Base-by-base conservation (phyloP, 2,329 filamentous ascomycete species). In the Fonsecaea pedrosoi region DNA sequence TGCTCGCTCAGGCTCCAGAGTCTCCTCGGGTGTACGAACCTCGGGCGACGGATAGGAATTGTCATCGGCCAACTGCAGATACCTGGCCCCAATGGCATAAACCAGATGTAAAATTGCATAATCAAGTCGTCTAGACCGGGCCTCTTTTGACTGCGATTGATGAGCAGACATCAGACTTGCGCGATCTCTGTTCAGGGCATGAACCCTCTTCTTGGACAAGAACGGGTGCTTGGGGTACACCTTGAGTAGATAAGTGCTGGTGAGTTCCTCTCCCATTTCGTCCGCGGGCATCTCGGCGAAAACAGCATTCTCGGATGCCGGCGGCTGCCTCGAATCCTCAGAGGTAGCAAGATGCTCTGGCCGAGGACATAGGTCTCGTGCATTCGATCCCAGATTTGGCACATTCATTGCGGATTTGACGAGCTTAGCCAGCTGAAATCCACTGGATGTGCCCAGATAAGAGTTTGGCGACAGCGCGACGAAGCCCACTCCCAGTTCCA, bases 41-140 rank as follows among this genome's bases (percentile, higher is more conserved):
- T 45, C 45, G 7, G 57, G 57, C 7, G 57, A 45, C 32, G 57
- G 45, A 35, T 50, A 32, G 35, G 32, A 34, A 38, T 30, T 60
- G 32, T 60, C 45, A 7, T 60, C 57, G 4, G 57, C 38, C 25
- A 60, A 35, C 18, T 60, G 57, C 30, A 60, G 30, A 32, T 60
- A 60, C 32, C 57, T 37, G 8, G 57, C 57, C 4, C 57, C 57
- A 15, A 60, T 60, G 15, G 57, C 57, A 34, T 60, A 60, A 30
- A 60, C 40, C 57, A 60, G 13, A 50, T 60, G 57, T 32, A 60
- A 25, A 56, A 35, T 35, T 21, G 54, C 54, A 37, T 56, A 56
- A n/a, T 56, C 35, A 13, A 56, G 21, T 37, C 54, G 54, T 9
- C 30, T 38, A 9, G 32, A 25, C 32, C 54, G 30, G 32, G 13